Conservation (phyloP, 192 early-diverging fungal genomes). For the Coemansia sp. region DNA sequence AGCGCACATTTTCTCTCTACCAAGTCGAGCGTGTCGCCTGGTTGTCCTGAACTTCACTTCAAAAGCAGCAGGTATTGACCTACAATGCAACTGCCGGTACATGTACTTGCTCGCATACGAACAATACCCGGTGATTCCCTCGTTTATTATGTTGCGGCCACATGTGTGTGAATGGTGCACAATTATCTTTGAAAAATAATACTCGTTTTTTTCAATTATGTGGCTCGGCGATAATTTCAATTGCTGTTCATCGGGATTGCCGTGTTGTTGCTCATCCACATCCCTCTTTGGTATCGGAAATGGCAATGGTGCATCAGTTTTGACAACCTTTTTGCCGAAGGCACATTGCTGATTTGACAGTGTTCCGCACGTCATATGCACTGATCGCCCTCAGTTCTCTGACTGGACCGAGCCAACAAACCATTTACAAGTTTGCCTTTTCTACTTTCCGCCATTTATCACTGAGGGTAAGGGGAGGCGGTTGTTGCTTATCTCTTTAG, state of each 20-base stretch:
- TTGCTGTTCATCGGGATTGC: not conserved
- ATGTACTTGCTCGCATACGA: not conserved
- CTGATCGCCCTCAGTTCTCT: not conserved
- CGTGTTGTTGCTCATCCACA: not conserved
- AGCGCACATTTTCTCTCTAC: not conserved
- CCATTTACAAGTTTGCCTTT: not conserved
- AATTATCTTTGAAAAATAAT: conserved; percentile 2
- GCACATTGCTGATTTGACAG: not conserved
- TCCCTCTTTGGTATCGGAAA: not conserved
- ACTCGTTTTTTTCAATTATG: not conserved
- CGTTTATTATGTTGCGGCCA: not conserved
- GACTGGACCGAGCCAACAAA: conserved; percentile 8
- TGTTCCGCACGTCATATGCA: conserved; percentile 1
- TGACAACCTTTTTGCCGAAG: not conserved
- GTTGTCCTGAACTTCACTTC: not conserved
- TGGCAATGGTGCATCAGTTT: not conserved
- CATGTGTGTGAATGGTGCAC: conserved; percentile 1
- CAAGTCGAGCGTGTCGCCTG: not conserved
- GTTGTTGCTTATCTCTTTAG: not conserved
- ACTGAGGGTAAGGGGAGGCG: not conserved
- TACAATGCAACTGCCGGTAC: not conserved
- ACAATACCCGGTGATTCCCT: not conserved
- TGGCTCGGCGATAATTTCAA: not conserved
- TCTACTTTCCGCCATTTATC: not conserved
- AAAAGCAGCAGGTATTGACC: not conserved